Evolutionary conservation across 1,284 basidiomycete species (phyloP).

Genomic region (Mycosarcoma mackinlayi): DNA sequence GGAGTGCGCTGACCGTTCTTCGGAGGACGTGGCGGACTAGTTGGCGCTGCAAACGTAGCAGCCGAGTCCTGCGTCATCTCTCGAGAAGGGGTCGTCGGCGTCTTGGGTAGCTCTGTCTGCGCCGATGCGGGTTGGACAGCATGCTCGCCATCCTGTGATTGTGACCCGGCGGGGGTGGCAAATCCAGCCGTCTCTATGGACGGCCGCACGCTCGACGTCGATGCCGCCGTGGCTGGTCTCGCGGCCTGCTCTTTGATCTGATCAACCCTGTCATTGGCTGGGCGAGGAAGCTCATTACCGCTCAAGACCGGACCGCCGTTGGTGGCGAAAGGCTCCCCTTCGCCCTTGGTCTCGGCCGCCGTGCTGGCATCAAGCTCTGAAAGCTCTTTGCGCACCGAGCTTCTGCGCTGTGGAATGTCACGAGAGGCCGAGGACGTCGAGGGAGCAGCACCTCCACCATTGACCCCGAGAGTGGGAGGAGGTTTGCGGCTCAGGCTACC

Average conservation of each 20-base stretch:
- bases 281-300: neutral
- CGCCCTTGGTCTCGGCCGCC: neutral
- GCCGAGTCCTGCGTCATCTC: constrained; percentile 16
- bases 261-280: constrained; percentile 26
- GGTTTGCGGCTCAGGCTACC: constrained; percentile 36
- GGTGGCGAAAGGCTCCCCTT: neutral
- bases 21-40: constrained; percentile 38
- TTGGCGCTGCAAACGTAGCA: constrained; percentile 2
- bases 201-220: constrained; percentile 17
- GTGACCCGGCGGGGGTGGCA: constrained; percentile 20
- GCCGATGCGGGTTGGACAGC: neutral
- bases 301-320: neutral
- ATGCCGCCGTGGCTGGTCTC: constrained; percentile 7
- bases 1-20: constrained; percentile 37
- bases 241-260: constrained; percentile 38
- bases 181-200: constrained; percentile 31
- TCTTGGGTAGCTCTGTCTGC: neutral
- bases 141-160: constrained; percentile 17
- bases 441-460: neutral
- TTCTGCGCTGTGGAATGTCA: constrained; percentile 42
- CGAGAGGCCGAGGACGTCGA: constrained; percentile 12
- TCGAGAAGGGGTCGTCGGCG: neutral
- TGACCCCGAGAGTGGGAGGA: constrained; percentile 7
- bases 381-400: constrained; percentile 33
- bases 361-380: constrained; percentile 3